Evolutionary conservation across 2,329 filamentous ascomycete species (phyloP).

Genomic region (Helminthosporium solani): DNA sequence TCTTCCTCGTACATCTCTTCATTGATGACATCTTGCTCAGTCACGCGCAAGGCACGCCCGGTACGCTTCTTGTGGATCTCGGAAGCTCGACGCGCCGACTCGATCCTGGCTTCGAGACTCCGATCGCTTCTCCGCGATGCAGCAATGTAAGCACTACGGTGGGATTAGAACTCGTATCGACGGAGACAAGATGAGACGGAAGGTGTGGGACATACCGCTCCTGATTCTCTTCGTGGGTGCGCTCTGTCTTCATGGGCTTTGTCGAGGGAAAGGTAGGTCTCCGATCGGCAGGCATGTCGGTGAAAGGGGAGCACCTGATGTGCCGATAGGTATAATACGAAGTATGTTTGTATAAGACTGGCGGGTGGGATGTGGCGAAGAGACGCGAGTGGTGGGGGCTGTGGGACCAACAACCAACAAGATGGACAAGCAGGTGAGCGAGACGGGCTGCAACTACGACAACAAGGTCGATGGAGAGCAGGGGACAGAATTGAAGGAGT

Average conservation of each 20-base stretch:
- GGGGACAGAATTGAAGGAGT: too few species aligned
- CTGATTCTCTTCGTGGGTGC: constrained; percentile 78
- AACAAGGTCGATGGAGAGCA: too few species aligned
- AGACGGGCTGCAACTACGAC: too few species aligned
- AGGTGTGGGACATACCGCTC: constrained; percentile 55
- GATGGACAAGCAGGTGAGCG: too few species aligned
- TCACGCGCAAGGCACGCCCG: constrained; percentile 77
- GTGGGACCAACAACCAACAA: too few species aligned
- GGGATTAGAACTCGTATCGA: constrained; percentile 6
- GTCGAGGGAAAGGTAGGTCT: constrained; percentile 34
- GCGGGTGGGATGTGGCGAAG: constrained; percentile 14
- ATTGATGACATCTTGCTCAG: constrained; percentile 80
- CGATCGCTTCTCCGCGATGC: constrained; percentile 85
- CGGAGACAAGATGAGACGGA: not conserved
- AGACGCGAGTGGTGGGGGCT: too few species aligned
- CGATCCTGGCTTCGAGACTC: constrained; percentile 81
- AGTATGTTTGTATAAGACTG: constrained; percentile 16
- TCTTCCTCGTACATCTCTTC: constrained; percentile 98
- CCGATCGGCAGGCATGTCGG: constrained; percentile 44
- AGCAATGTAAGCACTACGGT: constrained; percentile 77
- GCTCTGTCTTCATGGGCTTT: constrained; percentile 62
- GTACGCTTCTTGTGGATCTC: constrained; percentile 87
- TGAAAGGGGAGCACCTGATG: too few species aligned
- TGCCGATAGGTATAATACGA: constrained; percentile 8
- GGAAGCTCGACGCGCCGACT: constrained; percentile 86